These are phyloP conservation scores for Heritiera fomes DNA, from an alignment of 345 rosid species.

Conservation along the genomic window DNA sequence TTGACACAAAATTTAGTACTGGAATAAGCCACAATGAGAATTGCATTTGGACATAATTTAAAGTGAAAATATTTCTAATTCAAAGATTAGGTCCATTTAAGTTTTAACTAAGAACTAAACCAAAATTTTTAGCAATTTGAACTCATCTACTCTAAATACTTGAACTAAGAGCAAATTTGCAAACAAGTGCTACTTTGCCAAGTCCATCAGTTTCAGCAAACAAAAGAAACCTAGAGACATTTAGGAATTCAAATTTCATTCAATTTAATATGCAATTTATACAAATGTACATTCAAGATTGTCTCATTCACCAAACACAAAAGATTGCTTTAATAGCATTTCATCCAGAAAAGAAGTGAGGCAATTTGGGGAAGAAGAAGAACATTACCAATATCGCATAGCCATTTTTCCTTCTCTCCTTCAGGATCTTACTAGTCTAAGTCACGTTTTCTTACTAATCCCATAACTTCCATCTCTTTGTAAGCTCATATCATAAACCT, in stretches of 20 bases:
- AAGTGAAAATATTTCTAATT: not conserved
- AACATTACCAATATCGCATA: conserved; percentile 9
- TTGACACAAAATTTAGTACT: not conserved
- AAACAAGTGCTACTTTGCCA: not conserved
- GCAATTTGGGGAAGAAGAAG: conserved; percentile 7
- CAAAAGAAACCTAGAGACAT: not conserved
- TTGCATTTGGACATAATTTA: not conserved
- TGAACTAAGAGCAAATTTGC: conserved; percentile 7
- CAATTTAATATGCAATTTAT: conserved; percentile 6
- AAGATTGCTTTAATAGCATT: not conserved
- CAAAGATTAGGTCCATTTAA: not conserved
- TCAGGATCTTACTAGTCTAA: not conserved
- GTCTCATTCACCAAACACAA: not conserved
- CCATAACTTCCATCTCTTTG: conserved; percentile 42
- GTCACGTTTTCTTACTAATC: conserved; percentile 21
- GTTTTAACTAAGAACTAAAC: conserved; percentile 3
- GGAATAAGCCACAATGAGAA: not conserved
- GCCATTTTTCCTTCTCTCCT: not conserved
- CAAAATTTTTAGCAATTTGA: conserved; percentile 7
- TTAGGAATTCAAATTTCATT: not conserved
- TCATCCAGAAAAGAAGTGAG: not conserved
- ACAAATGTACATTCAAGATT: conserved; percentile 8
- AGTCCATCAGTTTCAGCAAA: not conserved
- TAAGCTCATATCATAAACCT: conserved; percentile 40
- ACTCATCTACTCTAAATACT: not conserved